Percentiles rank a stretch among this genome's conserved stretches.
phyloP scores from a whole-genome alignment of 257 asterid genomes.

The Henckelia pumila region DNA sequence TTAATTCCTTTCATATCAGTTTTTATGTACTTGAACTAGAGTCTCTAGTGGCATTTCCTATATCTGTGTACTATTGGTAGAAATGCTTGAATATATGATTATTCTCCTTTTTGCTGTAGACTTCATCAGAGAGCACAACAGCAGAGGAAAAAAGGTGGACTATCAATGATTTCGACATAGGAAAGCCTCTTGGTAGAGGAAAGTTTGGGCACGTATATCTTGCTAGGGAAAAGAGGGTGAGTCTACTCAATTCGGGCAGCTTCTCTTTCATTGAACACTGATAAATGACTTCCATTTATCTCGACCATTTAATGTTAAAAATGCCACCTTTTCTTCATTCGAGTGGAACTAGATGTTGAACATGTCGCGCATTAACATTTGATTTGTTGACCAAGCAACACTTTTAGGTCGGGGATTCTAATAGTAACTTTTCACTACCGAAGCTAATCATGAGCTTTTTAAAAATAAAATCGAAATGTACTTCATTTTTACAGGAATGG shows the following conservation, averaged over 20 bases:
- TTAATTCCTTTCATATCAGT: neutral
- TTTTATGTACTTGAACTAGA: neutral
- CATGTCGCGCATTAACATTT: neutral
- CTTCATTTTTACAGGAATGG: neutral
- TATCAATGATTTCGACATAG: conserved; percentile 71
- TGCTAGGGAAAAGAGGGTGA: conserved; percentile 80
- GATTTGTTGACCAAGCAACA: neutral
- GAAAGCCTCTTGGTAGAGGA: conserved; percentile 93
- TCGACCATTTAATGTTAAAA: neutral
- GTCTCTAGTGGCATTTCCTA: neutral
- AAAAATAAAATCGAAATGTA: neutral
- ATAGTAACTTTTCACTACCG: neutral
- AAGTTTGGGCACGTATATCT: conserved; percentile 90
- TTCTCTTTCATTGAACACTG: conserved; percentile 13
- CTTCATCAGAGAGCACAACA: conserved; percentile 45
- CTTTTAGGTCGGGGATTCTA: neutral
- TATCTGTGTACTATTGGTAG: neutral
- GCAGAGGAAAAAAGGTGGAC: conserved; percentile 74
- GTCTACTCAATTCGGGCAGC: conserved; percentile 17
- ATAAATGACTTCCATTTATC: neutral
- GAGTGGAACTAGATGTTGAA: neutral
- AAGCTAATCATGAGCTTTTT: neutral
- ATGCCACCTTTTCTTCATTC: neutral
- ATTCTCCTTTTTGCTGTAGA: conserved; percentile 34
- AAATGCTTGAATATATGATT: neutral